Base-by-base conservation (phyloP, 2,329 filamentous ascomycete species). In the Pezicula radicicola region DNA sequence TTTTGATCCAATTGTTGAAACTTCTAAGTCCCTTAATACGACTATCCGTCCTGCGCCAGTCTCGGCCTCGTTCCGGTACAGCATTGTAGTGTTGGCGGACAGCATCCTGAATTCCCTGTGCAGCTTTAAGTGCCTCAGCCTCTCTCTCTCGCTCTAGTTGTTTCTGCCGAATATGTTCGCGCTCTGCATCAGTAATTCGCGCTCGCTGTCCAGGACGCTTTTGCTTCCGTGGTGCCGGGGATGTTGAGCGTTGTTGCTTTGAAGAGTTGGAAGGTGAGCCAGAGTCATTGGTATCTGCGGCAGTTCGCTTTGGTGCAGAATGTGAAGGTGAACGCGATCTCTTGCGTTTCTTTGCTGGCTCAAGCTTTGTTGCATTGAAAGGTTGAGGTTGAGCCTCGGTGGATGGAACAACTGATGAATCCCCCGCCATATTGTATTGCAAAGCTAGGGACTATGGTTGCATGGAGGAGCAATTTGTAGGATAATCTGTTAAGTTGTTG, bases 1-100 rank as follows among this genome's bases (percentile, higher is more conserved):
- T 96, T 77, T 99, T 99, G 72, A 99, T 83, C 94, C 94, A 99
- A 71, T 99, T 99, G 75, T 99, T 99, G 77, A 96, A 94, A 60
- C 88, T 90, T 49, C 94, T 84, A 49, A 99, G 75, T 1, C 94
- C 94, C 73, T 95, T 96, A 75, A 99, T 99, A 64, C 89, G 88
- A 70, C 89, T 96, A 64, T 96, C 91, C 6, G 91, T 96, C 68
- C 88, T 91, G 46, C 94, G 84, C 93, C 94, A 99, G 65, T 97
- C 91, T 49, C 93, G 84, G 12, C 94, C 94, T 28, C 92, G 84
- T 74, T 99, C 89, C 0, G 93, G 93, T 0, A 97, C 93, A 36
- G 89, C 87, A 71, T 99, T 99, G 78, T 99, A 99, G 71, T 97
- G 93, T 59, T 96, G 87, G 47, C 87, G 84, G 46, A 97, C 94